A percentile compares a stretch with the other conserved stretches of the same genome.
These are phyloP conservation scores for Alternaria sp. DNA, from an alignment of 2,329 filamentous ascomycete species.

Conservation along the genomic window DNA sequence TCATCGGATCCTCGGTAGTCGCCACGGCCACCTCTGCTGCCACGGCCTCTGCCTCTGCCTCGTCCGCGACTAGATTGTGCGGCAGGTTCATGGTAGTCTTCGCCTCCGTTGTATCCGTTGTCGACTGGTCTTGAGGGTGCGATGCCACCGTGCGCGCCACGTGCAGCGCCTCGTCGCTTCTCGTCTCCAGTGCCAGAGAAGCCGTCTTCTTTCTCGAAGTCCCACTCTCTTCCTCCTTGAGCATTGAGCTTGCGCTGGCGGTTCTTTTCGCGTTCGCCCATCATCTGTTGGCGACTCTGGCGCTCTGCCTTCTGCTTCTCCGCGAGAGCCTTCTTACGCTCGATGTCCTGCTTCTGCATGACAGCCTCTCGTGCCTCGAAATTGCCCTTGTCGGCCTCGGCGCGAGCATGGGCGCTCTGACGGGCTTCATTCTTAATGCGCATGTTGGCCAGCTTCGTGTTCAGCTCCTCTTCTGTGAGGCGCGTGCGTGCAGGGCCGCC, in stretches of 20 bases:
- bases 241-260: constrained; percentile 65
- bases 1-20: constrained; percentile 22
- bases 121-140: constrained; percentile 40
- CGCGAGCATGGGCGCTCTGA: constrained; percentile 66
- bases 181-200: constrained; percentile 53
- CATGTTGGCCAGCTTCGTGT: constrained; percentile 66
- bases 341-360: constrained; percentile 57
- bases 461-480: constrained; percentile 69
- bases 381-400: constrained; percentile 71
- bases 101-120: constrained; percentile 22
- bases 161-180: constrained; percentile 53
- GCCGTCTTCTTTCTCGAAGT: constrained; percentile 66
- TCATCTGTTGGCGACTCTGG: constrained; percentile 64
- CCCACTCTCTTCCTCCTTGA: constrained; percentile 66
- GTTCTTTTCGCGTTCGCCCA: constrained; percentile 67
- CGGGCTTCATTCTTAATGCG: constrained; percentile 66
- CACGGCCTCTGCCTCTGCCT: constrained; percentile 44
- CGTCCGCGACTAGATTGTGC: constrained; percentile 31
- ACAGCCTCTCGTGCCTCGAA: constrained; percentile 69
- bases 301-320: constrained; percentile 55
- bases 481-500: constrained; percentile 43
- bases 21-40: constrained; percentile 42
- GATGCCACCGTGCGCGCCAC: constrained; percentile 61
- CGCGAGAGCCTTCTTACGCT: constrained; percentile 46
- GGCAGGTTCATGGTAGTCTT: constrained; percentile 23